Base-by-base conservation (phyloP, 1,284 basidiomycete genomes). In the Ustilago lituana region DNA sequence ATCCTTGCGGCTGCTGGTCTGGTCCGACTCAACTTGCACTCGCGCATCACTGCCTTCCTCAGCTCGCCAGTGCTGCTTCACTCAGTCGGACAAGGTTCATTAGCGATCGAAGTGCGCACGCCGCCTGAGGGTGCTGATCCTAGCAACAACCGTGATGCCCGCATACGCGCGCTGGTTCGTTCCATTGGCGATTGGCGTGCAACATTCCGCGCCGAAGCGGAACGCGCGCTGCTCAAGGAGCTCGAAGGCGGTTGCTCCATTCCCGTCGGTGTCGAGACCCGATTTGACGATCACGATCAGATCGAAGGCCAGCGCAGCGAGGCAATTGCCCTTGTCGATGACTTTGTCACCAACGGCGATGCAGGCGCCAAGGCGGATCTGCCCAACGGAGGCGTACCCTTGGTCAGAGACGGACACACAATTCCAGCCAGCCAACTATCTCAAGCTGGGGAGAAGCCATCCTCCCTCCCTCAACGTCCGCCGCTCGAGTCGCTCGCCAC, bases 221-320 rank as follows among this genome's bases (percentile, higher is more conserved):
- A 99, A 83, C 88, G 95, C 11, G 91, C 90, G 1, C 89, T 92
- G 82, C 85, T 98, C 66, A 86, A 90, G 32, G 89, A 91, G 32
- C 86, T 98, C 49, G 95, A 98, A 82, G 96, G 96, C 11, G 96
- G 94, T 24, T 98, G 96, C 83, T 94, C 91, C 60, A 93, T 98
- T 1, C 96, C 95, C 0, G 94, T 98, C n/a, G 94, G 95, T 15
- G 90, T 93, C 27, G 85, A 87, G 57, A 90, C 88, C 54, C 70
- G 45, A 70, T 79, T 81, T 38, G 69, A 73, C 10, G 79, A 81
- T 46, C 76, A 82, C 51, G 68, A 64, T 8, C 59, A 61, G 36
- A 52, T 77, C 22, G 79, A 81, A 35, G 75, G 72, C 5, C 43
- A 50, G 49, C 53, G 74, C n/a, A 69, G 69, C 47, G 79, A 80